Evolutionary conservation across 805 yeast genomes (phyloP).

Genomic region (Pichia pseudocactophila): DNA sequence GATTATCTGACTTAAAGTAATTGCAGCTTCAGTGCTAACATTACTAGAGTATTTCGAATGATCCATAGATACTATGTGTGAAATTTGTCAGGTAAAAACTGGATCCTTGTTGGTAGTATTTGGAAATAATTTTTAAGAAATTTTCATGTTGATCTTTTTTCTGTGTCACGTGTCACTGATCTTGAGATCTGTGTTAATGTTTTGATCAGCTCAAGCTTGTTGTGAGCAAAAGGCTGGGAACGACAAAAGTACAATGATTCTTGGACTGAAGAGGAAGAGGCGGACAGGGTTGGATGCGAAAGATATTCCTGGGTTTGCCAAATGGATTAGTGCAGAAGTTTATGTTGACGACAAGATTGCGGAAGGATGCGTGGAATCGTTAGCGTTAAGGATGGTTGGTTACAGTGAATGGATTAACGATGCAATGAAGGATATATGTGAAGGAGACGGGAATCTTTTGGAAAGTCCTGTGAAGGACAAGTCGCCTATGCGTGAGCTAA

Average conservation of each 20-base stretch:
- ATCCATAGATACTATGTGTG: too few species aligned
- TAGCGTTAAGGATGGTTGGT: constrained; percentile 19
- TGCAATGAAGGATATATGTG: constrained; percentile 19
- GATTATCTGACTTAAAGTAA: constrained; percentile 14
- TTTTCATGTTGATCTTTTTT: background rate
- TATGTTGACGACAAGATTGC: constrained; percentile 20
- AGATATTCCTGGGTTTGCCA: constrained; percentile 25
- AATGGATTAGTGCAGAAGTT: constrained; percentile 27
- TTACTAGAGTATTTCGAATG: constrained; percentile 5
- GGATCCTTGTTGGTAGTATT: too few species aligned
- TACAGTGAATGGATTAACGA: constrained; percentile 25
- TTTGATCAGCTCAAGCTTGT: background rate
- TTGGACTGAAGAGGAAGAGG: constrained; percentile 3
- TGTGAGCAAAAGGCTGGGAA: too few species aligned
- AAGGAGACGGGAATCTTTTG: background rate
- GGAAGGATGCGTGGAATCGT: constrained; percentile 18
- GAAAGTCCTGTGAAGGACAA: background rate
- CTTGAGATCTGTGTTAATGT: background rate
- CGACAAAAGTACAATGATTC: constrained; percentile 10
- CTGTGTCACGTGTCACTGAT: background rate
- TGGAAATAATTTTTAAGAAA: background rate
- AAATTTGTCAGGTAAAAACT: too few species aligned
- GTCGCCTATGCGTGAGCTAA: background rate
- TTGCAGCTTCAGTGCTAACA: constrained; percentile 8
- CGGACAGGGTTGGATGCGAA: background rate